Conservation (phyloP, 1,284 basidiomycete genomes). For the Pseudozyma flocculosa region DNA sequence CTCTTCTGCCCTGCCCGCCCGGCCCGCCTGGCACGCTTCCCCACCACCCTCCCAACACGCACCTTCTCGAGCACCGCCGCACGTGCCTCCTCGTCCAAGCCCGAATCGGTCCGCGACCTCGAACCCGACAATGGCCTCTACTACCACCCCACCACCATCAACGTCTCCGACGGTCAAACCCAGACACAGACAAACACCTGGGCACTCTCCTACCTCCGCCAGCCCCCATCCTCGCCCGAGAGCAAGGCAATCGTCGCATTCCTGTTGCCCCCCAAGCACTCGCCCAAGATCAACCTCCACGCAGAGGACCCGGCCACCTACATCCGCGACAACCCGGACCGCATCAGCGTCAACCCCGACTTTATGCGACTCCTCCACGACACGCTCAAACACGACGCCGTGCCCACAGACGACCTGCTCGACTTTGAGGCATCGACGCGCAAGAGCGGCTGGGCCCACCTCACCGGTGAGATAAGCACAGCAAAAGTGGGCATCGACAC, state of each 20-base stretch:
- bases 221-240: constrained; percentile 10
- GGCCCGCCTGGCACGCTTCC: no score
- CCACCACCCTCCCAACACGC: no score
- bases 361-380: constrained; percentile 48
- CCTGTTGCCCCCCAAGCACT: constrained; percentile 15
- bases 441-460: constrained; percentile 51
- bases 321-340: constrained; percentile 37
- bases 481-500: neutral
- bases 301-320: constrained; percentile 22
- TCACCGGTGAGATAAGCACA: constrained; percentile 41
- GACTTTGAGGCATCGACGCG: constrained; percentile 46
- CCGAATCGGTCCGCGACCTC: constrained; percentile 23
- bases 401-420: constrained; percentile 43
- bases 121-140: constrained; percentile 38
- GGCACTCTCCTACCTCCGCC: constrained; percentile 34
- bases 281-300: constrained; percentile 5
- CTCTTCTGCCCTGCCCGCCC: no score
- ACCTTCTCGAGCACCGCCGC: no score
- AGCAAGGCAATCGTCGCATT: constrained; percentile 23
- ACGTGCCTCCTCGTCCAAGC: no score
- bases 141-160: constrained; percentile 39
- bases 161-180: constrained; percentile 11
- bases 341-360: constrained; percentile 32
- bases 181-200: constrained; percentile 18
- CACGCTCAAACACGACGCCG: constrained; percentile 38